Percentiles rank a stretch among this genome's conserved stretches.
phyloP scores from a whole-genome alignment of 1,139 yeast genomes.

The Scheffersomyces titani region DNA sequence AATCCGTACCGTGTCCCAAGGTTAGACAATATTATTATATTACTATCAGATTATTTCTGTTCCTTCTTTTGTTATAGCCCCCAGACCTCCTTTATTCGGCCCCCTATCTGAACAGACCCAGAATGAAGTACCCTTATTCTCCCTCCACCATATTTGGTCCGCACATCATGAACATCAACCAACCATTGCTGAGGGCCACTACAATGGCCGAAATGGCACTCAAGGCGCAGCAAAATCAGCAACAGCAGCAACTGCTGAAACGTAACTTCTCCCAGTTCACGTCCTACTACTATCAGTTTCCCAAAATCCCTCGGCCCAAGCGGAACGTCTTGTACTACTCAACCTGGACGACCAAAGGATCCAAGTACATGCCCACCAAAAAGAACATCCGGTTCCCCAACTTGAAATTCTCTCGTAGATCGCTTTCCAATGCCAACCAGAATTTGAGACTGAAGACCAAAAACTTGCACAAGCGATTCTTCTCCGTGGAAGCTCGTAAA shows the following conservation, averaged over 20 bases:
- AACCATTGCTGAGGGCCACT: slow-evolving; percentile 47
- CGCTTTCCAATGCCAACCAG: slow-evolving; percentile 42
- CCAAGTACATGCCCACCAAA: slow-evolving; percentile 17
- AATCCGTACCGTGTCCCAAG: background rate
- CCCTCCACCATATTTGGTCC: slow-evolving; percentile 14
- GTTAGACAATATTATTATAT: background rate
- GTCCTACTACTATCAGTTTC: slow-evolving; percentile 49
- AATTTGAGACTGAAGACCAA: slow-evolving; percentile 37
- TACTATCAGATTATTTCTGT: background rate
- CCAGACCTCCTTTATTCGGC: slow-evolving; percentile 10
- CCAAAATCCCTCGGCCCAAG: slow-evolving; percentile 66
- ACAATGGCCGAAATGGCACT: slow-evolving; percentile 33
- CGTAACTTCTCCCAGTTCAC: slow-evolving; percentile 16
- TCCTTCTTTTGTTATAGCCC: slow-evolving; percentile 8
- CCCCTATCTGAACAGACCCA: slow-evolving; percentile 11
- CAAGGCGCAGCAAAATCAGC: slow-evolving; percentile 17
- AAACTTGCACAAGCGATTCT: slow-evolving; percentile 41
- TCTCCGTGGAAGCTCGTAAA: slow-evolving; percentile 45
- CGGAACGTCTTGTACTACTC: slow-evolving; percentile 59
- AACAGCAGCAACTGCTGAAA: slow-evolving; percentile 17
- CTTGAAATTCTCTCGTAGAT: slow-evolving; percentile 32
- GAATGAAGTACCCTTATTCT: slow-evolving; percentile 12
- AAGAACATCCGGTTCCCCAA: slow-evolving; percentile 24
- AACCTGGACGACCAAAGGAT: slow-evolving; percentile 32
- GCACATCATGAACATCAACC: slow-evolving; percentile 36